Percentiles rank a stretch among this genome's conserved stretches.
Evolutionary conservation across 768 basidiomycete genomes (phyloP).

Genomic region (Russula olivacea): DNA sequence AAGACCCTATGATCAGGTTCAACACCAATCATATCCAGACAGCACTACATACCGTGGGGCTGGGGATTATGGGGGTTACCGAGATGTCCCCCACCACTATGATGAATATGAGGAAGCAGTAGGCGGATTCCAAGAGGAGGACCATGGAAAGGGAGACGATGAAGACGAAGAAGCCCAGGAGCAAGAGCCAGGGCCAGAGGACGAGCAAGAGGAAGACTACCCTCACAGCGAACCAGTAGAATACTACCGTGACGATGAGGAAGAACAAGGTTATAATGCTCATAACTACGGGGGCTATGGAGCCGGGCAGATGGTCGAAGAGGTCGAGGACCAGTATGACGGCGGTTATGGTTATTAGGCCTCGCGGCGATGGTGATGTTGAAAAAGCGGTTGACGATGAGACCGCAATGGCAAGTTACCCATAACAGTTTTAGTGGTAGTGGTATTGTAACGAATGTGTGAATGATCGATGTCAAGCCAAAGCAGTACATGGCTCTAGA

Average conservation of each 20-base stretch:
- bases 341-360: neutral
- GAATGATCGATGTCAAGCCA: too few species aligned
- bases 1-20: neutral
- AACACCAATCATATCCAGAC: too few species aligned
- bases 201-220: neutral
- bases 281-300: neutral
- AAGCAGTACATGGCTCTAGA: too few species aligned
- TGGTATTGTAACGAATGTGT: too few species aligned
- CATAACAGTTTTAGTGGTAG: neutral
- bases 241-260: too few species aligned
- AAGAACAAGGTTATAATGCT: neutral
- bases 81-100: neutral
- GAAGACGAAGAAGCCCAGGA: neutral
- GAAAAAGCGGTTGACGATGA: neutral
- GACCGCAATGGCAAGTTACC: neutral
- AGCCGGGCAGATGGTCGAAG: neutral
- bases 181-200: neutral
- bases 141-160: neutral
- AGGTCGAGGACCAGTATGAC: neutral
- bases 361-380: neutral
- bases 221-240: neutral
- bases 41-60: neutral
- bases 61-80: neutral
- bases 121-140: neutral
- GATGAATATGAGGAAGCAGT: neutral